Evolutionary conservation across 2,329 filamentous ascomycete species (phyloP).

Genomic region (Ceratocystis cacaofunesta): DNA sequence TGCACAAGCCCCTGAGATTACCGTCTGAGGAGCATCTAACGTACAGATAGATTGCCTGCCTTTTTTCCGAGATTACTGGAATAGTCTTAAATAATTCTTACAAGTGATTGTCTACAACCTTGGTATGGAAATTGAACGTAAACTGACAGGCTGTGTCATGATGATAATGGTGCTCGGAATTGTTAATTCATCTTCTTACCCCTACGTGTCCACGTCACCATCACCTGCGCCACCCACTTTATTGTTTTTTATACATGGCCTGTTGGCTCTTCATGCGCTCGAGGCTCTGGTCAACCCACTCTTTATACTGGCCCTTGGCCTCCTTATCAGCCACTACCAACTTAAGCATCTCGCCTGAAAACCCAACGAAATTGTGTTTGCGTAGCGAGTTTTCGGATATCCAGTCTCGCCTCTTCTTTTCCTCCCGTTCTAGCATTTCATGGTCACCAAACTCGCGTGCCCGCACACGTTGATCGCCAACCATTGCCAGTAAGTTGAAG

Average conservation of each 20-base stretch:
- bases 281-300: conserved; percentile 58
- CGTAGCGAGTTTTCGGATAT: conserved; percentile 87
- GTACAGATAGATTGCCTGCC: neutral
- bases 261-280: conserved; percentile 34
- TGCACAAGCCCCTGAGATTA: neutral
- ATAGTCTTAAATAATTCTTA: neutral
- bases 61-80: neutral
- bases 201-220: conserved; percentile 31
- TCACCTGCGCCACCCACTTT: conserved; percentile 25
- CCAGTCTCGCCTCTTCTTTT: conserved; percentile 75
- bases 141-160: neutral
- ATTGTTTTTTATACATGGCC: conserved; percentile 22
- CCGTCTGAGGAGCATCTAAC: neutral
- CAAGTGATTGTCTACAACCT: no score
- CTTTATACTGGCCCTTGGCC: conserved; percentile 43
- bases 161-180: neutral
- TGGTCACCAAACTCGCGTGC: conserved; percentile 70
- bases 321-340: conserved; percentile 66
- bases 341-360: conserved; percentile 80
- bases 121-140: no score
- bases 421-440: conserved; percentile 64
- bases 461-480: conserved; percentile 61
- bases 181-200: neutral
- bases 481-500: conserved; percentile 91
- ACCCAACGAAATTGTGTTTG: conserved; percentile 90